Evolutionary conservation across 2,329 filamentous ascomycete species (phyloP).

Genomic region (Exophiala calicioides): DNA sequence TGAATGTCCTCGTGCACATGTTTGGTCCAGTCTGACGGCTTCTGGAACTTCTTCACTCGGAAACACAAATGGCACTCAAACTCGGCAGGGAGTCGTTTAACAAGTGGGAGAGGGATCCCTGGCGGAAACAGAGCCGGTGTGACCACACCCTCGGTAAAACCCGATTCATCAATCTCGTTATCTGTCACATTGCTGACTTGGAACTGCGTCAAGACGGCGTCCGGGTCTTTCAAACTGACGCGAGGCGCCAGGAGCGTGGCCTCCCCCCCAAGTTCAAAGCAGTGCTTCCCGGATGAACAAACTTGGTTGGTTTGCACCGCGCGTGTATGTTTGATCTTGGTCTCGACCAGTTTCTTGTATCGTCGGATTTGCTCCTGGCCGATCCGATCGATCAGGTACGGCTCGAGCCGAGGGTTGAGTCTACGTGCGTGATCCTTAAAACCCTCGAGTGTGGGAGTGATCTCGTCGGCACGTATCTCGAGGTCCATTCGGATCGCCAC

Average conservation of each 20-base stretch:
- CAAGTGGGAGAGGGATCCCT: slow-evolving; percentile 80
- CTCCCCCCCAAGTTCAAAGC: slow-evolving; percentile 67
- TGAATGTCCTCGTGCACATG: slow-evolving; percentile 93
- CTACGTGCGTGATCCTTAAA: slow-evolving; percentile 73
- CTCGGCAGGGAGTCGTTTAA: slow-evolving; percentile 73
- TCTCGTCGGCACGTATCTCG: slow-evolving; percentile 63
- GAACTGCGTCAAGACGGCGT: slow-evolving; percentile 57
- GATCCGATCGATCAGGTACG: slow-evolving; percentile 74
- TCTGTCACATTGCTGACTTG: slow-evolving; percentile 57
- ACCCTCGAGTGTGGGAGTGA: slow-evolving; percentile 71
- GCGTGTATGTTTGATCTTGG: slow-evolving; percentile 69
- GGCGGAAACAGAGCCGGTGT: slow-evolving; percentile 73
- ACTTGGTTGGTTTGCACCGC: slow-evolving; percentile 53
- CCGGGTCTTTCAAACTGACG: slow-evolving; percentile 54
- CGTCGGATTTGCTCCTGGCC: slow-evolving; percentile 76
- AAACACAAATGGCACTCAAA: slow-evolving; percentile 91
- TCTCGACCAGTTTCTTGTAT: slow-evolving; percentile 73
- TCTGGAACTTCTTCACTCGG: slow-evolving; percentile 78
- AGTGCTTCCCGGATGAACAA: slow-evolving; percentile 65
- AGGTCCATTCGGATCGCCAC: slow-evolving; percentile 56
- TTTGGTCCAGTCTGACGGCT: slow-evolving; percentile 96
- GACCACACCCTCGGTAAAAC: slow-evolving; percentile 66
- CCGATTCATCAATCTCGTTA: slow-evolving; percentile 67
- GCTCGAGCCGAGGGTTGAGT: slow-evolving; percentile 71
- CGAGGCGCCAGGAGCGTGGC: slow-evolving; percentile 62